A percentile compares a stretch with the other conserved stretches of the same genome.
Conservation (phyloP, 257 asterid genomes). For the Knoxia roxburghii region DNA sequence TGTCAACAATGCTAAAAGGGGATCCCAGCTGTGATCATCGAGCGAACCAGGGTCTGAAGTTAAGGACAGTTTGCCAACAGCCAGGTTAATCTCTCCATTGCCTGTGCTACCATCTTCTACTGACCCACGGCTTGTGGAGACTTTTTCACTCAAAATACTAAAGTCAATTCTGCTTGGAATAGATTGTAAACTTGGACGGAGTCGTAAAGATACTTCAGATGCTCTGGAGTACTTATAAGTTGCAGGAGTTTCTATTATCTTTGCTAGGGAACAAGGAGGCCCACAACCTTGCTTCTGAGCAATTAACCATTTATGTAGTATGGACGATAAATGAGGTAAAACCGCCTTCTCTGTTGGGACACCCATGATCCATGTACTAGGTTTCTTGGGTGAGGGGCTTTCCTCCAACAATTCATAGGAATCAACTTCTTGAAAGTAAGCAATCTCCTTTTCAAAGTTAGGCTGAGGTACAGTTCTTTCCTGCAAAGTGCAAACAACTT, state of each 20-base stretch:
- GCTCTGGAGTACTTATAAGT: slow-evolving; percentile 29
- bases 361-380: slow-evolving; percentile 63
- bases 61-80: slow-evolving; percentile 63
- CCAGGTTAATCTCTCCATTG: slow-evolving; percentile 54
- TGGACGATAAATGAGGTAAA: slow-evolving; percentile 68
- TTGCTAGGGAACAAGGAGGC: slow-evolving; percentile 62
- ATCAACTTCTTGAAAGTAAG: slow-evolving; percentile 87
- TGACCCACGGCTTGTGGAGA: slow-evolving; percentile 22
- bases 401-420: slow-evolving; percentile 80
- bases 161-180: slow-evolving; percentile 26
- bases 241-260: slow-evolving; percentile 66
- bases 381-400: slow-evolving; percentile 94
- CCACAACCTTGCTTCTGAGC: slow-evolving; percentile 54
- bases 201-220: slow-evolving; percentile 27
- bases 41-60: slow-evolving; percentile 46
- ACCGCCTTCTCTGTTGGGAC: slow-evolving; percentile 31
- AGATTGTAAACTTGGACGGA: slow-evolving; percentile 32
- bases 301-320: slow-evolving; percentile 67
- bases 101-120: slow-evolving; percentile 20
- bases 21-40: slow-evolving; percentile 52
- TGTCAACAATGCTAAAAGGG: slow-evolving; percentile 71
- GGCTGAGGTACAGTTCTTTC: slow-evolving; percentile 49
- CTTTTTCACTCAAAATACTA: slow-evolving; percentile 33
- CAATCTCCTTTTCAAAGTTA: slow-evolving; percentile 62
- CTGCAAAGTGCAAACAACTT: slow-evolving; percentile 32